Evolutionary conservation across 1,284 basidiomycete genomes (phyloP).

Genomic region (Malassezia cuniculi): DNA sequence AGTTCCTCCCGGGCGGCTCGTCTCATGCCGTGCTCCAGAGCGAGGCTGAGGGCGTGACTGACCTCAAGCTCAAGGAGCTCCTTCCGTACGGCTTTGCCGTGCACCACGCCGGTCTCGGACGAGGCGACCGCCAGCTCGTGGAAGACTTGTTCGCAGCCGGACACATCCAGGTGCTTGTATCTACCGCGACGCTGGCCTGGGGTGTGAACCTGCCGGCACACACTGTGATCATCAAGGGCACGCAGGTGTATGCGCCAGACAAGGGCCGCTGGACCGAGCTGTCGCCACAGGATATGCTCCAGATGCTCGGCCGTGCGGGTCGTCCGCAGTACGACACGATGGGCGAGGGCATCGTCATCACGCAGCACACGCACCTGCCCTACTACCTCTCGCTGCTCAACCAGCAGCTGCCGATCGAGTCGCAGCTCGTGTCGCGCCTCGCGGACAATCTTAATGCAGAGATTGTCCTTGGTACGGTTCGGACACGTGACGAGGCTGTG

Average conservation of each 20-base stretch:
- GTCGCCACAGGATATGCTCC: conserved; percentile 88
- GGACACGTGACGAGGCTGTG: conserved; percentile 85
- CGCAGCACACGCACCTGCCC: conserved; percentile 89
- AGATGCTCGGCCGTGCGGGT: conserved; percentile 97
- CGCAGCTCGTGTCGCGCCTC: conserved; percentile 79
- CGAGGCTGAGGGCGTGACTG: conserved; percentile 69
- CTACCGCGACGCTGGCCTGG: conserved; percentile 96
- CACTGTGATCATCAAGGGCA: conserved; percentile 97
- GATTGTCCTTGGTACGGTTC: conserved; percentile 85
- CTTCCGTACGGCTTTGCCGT: conserved; percentile 94
- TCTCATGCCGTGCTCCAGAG: conserved; percentile 43
- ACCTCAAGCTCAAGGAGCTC: conserved; percentile 72
- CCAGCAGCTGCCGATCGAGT: conserved; percentile 65
- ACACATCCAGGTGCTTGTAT: conserved; percentile 84
- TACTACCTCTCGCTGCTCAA: conserved; percentile 56
- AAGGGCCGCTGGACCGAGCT: conserved; percentile 95
- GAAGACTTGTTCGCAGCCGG: conserved; percentile 91
- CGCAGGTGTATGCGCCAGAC: conserved; percentile 97
- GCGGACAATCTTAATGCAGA: conserved; percentile 96
- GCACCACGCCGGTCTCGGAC: conserved; percentile 97
- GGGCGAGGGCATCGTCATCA: conserved; percentile 97
- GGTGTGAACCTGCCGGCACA: conserved; percentile 97
- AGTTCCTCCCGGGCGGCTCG: conserved; percentile 56
- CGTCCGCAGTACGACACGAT: conserved; percentile 94
- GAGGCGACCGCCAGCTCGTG: conserved; percentile 79